Conservation (phyloP, 768 basidiomycete genomes). For the Hygrocybe punicea region DNA sequence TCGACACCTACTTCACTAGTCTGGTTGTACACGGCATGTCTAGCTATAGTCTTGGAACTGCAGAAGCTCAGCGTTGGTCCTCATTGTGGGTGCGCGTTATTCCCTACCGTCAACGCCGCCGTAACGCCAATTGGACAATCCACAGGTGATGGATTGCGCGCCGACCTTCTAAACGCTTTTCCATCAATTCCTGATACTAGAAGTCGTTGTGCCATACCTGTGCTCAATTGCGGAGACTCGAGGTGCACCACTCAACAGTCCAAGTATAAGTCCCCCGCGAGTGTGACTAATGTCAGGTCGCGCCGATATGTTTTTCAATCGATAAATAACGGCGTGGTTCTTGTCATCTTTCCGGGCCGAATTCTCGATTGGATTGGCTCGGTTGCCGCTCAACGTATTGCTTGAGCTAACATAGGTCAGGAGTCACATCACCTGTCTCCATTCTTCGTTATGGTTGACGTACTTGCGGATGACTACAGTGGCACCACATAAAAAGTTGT, state of each 20-base stretch:
- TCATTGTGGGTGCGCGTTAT: too few relatives aligned
- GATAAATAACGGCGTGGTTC: slow-evolving; percentile 56
- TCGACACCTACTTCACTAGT: slow-evolving; percentile 87
- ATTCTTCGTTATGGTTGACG: slow-evolving; percentile 18
- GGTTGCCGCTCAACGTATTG: slow-evolving; percentile 69
- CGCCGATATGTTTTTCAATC: slow-evolving; percentile 36
- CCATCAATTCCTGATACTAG: slow-evolving; percentile 43
- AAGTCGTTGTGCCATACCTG: slow-evolving; percentile 70
- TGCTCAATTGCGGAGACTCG: too few relatives aligned
- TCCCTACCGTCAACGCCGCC: background rate
- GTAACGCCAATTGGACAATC: slow-evolving; percentile 5
- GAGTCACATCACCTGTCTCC: background rate
- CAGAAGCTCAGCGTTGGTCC: too few relatives aligned
- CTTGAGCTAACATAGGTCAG: slow-evolving; percentile 48
- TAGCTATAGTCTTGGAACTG: slow-evolving; percentile 46
- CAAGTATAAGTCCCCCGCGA: slow-evolving; percentile 61
- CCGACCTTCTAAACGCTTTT: too few relatives aligned
- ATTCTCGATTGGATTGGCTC: slow-evolving; percentile 58
- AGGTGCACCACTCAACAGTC: slow-evolving; percentile 82
- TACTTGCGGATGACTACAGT: slow-evolving; percentile 81
- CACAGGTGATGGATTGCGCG: too few relatives aligned
- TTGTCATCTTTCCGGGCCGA: slow-evolving; percentile 68
- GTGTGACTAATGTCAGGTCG: slow-evolving; percentile 44
- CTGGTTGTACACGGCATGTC: slow-evolving; percentile 78
- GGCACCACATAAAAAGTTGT: slow-evolving; percentile 89